Conservation (phyloP, 2,329 filamentous ascomycete genomes). For the Sporothrix schenckii region DNA sequence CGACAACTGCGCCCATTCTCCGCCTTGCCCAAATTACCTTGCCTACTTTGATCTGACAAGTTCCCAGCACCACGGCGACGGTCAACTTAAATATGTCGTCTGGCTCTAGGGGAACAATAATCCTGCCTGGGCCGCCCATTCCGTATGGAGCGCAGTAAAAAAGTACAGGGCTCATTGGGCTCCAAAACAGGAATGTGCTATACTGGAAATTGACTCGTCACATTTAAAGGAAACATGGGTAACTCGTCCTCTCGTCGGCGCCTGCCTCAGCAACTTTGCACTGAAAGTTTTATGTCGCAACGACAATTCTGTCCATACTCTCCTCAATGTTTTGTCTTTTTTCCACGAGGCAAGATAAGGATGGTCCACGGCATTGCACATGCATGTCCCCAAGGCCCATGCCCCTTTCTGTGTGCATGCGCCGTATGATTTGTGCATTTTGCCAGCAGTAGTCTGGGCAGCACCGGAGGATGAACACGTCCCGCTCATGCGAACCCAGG, state of each 20-base stretch:
- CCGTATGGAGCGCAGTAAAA: slow-evolving; percentile 12
- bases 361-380: neutral
- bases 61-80: slow-evolving; percentile 21
- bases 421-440: neutral
- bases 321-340: neutral
- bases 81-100: slow-evolving; percentile 10
- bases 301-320: neutral
- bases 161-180: too few species aligned
- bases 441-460: neutral
- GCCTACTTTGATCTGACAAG: neutral
- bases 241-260: too few species aligned
- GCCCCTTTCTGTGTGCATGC: slow-evolving; percentile 6
- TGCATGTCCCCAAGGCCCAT: slow-evolving; percentile 1
- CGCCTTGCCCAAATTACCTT: neutral
- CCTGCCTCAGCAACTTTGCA: too few species aligned
- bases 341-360: neutral
- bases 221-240: neutral
- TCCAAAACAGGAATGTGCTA: neutral
- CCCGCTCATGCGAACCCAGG: neutral
- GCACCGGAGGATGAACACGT: neutral
- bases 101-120: neutral
- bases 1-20: neutral
- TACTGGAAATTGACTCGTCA: slow-evolving; percentile 6
- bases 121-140: slow-evolving; percentile 4
- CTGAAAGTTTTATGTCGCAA: neutral